Conservation (phyloP, 371 early-diverging fungal species). For the Actinomortierella ambigua region DNA sequence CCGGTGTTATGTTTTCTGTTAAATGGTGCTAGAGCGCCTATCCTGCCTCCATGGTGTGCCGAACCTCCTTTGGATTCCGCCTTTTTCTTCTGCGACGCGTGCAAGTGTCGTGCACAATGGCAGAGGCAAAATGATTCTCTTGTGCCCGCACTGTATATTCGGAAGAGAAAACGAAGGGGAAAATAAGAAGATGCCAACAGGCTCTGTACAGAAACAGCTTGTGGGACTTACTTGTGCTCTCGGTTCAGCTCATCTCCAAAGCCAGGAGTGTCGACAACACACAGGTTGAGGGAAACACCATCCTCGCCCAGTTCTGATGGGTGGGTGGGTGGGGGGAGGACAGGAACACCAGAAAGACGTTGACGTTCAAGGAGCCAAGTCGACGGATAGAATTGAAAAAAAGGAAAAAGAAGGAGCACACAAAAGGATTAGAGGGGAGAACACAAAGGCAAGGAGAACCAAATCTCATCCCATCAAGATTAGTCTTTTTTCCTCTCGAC, state of each 20-base stretch:
- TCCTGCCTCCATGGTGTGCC: background rate
- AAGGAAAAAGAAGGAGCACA: too few species aligned
- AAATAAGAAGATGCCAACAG: slow-evolving; percentile 55
- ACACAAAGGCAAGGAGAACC: background rate
- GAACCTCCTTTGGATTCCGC: background rate
- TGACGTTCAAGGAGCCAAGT: too few species aligned
- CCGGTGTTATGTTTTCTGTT: too few species aligned
- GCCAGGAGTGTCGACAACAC: slow-evolving; percentile 95
- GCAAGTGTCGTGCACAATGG: too few species aligned
- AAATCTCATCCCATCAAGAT: background rate
- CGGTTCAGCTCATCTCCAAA: slow-evolving; percentile 88
- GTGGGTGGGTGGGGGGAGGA: background rate
- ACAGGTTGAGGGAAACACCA: slow-evolving; percentile 86
- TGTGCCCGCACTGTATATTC: slow-evolving; percentile 3
- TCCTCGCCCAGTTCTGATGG: slow-evolving; percentile 91
- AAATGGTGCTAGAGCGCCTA: too few species aligned
- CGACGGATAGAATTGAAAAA: too few species aligned
- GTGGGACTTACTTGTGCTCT: slow-evolving; percentile 77
- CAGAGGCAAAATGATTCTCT: background rate
- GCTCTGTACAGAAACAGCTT: slow-evolving; percentile 59
- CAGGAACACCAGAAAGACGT: background rate
- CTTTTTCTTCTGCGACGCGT: too few species aligned
- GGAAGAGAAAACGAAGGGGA: slow-evolving; percentile 5
- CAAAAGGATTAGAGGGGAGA: too few species aligned
- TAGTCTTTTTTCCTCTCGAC: background rate